Evolutionary conservation across 805 yeast genomes (phyloP), one percentile per base, ranked within the genome.

Genomic region (Candida andamanensis): DNA sequence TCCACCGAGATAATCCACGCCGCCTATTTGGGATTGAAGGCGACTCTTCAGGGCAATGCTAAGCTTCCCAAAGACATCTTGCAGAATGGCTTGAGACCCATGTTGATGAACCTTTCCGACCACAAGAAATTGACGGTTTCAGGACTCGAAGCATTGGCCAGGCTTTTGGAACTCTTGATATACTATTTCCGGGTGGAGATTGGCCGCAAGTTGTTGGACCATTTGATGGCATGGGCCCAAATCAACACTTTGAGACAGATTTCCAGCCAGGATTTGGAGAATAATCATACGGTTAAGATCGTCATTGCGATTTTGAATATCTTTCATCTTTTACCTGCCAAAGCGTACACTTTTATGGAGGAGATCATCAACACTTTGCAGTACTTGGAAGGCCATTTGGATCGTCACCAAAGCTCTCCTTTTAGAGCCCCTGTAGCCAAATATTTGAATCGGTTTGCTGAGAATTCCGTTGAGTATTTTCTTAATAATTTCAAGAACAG

Each of bases 111-210:
- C 46, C 64, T 92, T 18, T 85, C 97, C 0, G 98, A 92, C 49
- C 95, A 87, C 55, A 86, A 86, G 55, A 81, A 90, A 36, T 63
- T 92, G 29, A 85, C 95, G 0, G 92, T 85, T 1, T 73, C 85
- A 2, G 96, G 97, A 2, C 64, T 92, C 13, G 95, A 90, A 49
- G 96, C 97, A 0, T 65, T 92, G 15, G 94, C 97, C 0, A 67
- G 94, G 26, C 66, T 92, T 19, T 66, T 92, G 25, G 96, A 90
- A 49, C 64, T 94, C 15, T 64, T 92, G 43, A 87, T 90, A 21
- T 85, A 94, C 3, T 90, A 92, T 49, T 92, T 92, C 68, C 83
- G 94, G 53, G 97, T 94, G 13, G 99, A 92, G 54, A 90, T 92
- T 44, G 99, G 99, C 19, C 74, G 87, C 30, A 92, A 92, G 48